Evolutionary conservation across 2,329 filamentous ascomycete genomes (phyloP), one percentile per base, ranked within the genome.

Genomic region (Pyricularia grisea): DNA sequence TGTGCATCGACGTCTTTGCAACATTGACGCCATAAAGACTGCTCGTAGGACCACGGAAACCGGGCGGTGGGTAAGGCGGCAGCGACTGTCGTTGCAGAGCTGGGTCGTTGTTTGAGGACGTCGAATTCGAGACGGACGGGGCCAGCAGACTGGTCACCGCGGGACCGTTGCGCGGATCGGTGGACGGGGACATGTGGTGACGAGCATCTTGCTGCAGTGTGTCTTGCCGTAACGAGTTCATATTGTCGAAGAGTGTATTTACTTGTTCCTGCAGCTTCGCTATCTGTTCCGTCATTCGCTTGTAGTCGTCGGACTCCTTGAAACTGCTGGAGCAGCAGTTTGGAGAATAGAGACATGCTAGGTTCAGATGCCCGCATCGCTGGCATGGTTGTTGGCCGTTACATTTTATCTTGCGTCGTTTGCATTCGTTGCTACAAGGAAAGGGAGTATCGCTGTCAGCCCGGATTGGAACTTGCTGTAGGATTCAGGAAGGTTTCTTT

Each of bases 221-320:
- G 65, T 87, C 85, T 68, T 82, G 80, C 69, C 90, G 90, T 61
- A 97, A 82, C 65, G 86, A 82, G 75, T 85, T 91, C 75, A 97
- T 82, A 73, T 86, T 91, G 70, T 87, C 87, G 75, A 90, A 92
- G 36, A 98, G 85, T 72, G 85, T 85, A 70, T 92, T 89, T 74
- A 97, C 91, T 79, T 97, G 93, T 68, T 94, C 90, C 77, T 97
- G 93, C 28, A 97, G 84, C 10, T 86, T 85, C 12, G 82, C 81
- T 70, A 97, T 87, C 73, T 95, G 91, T 42, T 85, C 83, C 68
- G 88, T 87, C 88, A 97, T 93, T 55, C 89, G 86, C 75, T 89
- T 92, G 82, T 93, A 97, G 77, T 97, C 94, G 11, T 96, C 92
- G 65, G 93, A 93, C 75, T 97, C 94, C 78, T 94, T 95, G 84